Conservation (phyloP, 768 basidiomycete genomes). For the Calocera cornea region DNA sequence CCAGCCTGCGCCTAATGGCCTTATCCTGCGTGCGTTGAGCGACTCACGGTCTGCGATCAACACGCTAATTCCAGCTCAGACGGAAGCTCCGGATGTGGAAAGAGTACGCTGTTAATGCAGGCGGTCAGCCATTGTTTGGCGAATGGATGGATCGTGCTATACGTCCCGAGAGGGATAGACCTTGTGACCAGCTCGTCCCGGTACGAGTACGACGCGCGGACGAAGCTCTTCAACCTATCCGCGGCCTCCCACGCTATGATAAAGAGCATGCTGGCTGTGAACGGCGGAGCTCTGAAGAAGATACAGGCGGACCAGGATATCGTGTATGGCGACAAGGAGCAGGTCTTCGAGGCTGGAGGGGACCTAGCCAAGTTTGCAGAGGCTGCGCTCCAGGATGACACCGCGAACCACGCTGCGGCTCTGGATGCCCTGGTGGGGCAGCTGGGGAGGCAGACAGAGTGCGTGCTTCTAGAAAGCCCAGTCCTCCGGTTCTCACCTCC, state of each 20-base stretch:
- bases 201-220: slow-evolving; percentile 60
- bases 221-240: slow-evolving; percentile 66
- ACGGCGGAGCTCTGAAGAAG: slow-evolving; percentile 29
- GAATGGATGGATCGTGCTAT: slow-evolving; percentile 68
- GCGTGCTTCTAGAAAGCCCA: slow-evolving; percentile 17
- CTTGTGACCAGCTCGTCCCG: slow-evolving; percentile 64
- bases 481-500: neutral
- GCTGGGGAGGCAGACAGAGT: slow-evolving; percentile 54
- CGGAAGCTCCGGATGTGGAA: slow-evolving; percentile 65
- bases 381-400: slow-evolving; percentile 33
- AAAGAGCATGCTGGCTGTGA: slow-evolving; percentile 47
- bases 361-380: slow-evolving; percentile 31
- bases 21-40: slow-evolving; percentile 48
- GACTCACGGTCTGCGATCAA: neutral
- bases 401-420: slow-evolving; percentile 21
- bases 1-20: slow-evolving; percentile 37
- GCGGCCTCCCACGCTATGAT: slow-evolving; percentile 49
- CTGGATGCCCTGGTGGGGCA: slow-evolving; percentile 46
- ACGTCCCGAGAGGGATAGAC: slow-evolving; percentile 63
- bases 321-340: slow-evolving; percentile 45
- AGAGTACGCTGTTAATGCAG: slow-evolving; percentile 67
- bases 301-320: slow-evolving; percentile 43
- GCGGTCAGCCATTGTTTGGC: slow-evolving; percentile 51
- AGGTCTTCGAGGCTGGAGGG: slow-evolving; percentile 37
- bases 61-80: slow-evolving; percentile 30